Evolutionary conservation across 345 rosid species (phyloP).

Genomic region (Erodium maritimum): DNA sequence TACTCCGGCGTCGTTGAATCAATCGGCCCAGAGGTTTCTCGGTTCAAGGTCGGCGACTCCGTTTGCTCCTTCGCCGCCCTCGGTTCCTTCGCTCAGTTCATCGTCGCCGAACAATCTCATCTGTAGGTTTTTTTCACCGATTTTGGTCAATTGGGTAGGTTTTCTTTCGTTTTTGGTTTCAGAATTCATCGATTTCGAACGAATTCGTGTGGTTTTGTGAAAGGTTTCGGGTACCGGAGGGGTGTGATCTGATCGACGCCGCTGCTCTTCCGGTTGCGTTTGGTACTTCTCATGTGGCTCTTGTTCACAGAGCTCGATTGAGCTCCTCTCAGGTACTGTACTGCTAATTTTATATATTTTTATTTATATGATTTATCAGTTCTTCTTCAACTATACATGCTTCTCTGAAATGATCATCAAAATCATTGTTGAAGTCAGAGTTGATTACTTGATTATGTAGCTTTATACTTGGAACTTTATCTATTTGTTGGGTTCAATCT

Average conservation of each 20-base stretch:
- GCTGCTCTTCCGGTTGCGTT: conserved; percentile 90
- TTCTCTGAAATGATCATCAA: no score
- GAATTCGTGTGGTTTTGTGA: not conserved
- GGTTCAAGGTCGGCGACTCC: conserved; percentile 59
- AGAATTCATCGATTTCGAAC: not conserved
- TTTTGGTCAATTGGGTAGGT: not conserved
- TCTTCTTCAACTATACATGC: not conserved
- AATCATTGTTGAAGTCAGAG: no score
- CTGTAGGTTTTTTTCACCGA: conserved; percentile 20
- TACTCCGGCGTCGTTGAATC: conserved; percentile 66
- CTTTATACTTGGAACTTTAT: not conserved
- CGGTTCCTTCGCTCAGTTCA: conserved; percentile 80
- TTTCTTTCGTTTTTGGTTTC: not conserved
- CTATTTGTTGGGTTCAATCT: not conserved
- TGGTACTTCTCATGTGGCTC: conserved; percentile 92
- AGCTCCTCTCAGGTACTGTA: conserved; percentile 47
- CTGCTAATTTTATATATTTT: no score
- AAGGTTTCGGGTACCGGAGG: conserved; percentile 65
- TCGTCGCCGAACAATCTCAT: conserved; percentile 61
- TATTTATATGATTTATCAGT: not conserved
- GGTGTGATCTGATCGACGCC: conserved; percentile 71
- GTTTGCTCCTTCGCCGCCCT: conserved; percentile 56
- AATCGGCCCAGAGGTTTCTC: conserved; percentile 48
- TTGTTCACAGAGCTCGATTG: conserved; percentile 73
- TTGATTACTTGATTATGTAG: no score